These are phyloP conservation scores for Penicillium sp. DNA, from an alignment of 2,329 filamentous ascomycete genomes.

Conservation along the genomic window DNA sequence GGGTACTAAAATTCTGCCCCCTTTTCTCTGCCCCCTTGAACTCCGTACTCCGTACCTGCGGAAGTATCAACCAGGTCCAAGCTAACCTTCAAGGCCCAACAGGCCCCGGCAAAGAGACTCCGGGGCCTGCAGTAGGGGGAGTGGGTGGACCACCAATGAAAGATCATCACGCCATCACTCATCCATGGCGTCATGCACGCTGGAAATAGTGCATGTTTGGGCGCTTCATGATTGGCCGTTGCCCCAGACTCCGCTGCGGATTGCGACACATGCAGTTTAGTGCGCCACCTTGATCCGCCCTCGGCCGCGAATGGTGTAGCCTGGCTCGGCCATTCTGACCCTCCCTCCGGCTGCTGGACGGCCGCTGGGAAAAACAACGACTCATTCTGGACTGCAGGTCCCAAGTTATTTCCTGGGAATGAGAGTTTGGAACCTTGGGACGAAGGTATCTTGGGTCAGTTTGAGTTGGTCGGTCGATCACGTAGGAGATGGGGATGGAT, in stretches of 20 bases:
- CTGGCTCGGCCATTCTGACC: slow-evolving; percentile 5
- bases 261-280: slow-evolving; percentile 27
- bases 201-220: slow-evolving; percentile 30
- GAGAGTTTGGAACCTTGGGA: not conserved
- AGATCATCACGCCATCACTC: slow-evolving; percentile 25
- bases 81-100: not conserved
- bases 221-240: slow-evolving; percentile 21
- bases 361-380: not conserved
- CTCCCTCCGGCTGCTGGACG: not conserved
- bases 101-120: slow-evolving; percentile 15
- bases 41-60: slow-evolving; percentile 3
- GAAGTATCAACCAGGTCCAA: not conserved
- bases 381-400: slow-evolving; percentile 9
- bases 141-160: slow-evolving; percentile 18
- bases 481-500: not conserved
- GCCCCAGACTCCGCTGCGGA: slow-evolving; percentile 26
- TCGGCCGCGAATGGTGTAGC: slow-evolving; percentile 12
- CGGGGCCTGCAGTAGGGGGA: slow-evolving; percentile 19
- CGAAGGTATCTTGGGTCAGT: not conserved
- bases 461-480: not conserved
- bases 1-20: not conserved
- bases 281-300: slow-evolving; percentile 31
- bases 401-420: not conserved
- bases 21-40: not conserved
- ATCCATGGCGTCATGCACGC: slow-evolving; percentile 35